phyloP scores from a whole-genome alignment of 2,329 filamentous ascomycete species.

The Fusarium camptoceras region DNA sequence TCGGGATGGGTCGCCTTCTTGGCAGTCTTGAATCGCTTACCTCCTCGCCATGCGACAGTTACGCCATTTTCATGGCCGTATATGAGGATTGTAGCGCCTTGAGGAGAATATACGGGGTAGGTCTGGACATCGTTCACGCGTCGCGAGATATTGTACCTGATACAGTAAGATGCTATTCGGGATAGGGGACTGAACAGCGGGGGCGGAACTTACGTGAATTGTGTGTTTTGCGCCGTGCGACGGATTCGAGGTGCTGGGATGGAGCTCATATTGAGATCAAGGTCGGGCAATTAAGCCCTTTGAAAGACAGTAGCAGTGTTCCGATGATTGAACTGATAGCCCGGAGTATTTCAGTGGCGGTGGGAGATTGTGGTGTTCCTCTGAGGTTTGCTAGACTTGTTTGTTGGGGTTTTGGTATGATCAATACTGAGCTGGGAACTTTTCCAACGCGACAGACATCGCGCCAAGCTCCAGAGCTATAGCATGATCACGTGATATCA shows the following conservation, averaged over 20 bases:
- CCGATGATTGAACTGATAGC: not conserved
- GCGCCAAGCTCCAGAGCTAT: constrained; percentile 34
- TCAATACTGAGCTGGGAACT: constrained; percentile 36
- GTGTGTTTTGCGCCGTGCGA: constrained; percentile 61
- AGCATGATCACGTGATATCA: constrained; percentile 33
- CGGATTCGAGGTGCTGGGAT: constrained; percentile 56
- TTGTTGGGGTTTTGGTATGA: constrained; percentile 17
- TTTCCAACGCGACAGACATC: constrained; percentile 46
- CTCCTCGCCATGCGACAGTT: constrained; percentile 72
- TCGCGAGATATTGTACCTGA: constrained; percentile 69
- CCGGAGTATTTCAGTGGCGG: not conserved
- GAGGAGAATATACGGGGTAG: constrained; percentile 71
- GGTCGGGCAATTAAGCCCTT: constrained; percentile 42
- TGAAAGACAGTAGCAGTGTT: not conserved
- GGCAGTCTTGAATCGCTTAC: constrained; percentile 66
- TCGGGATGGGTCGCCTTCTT: constrained; percentile 53
- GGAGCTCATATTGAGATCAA: constrained; percentile 50
- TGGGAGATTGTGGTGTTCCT: not conserved
- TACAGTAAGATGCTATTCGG: constrained; percentile 4
- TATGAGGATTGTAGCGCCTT: constrained; percentile 72
- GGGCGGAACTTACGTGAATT: constrained; percentile 57
- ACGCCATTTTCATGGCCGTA: constrained; percentile 74
- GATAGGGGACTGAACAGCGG: not conserved
- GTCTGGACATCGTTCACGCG: constrained; percentile 70
- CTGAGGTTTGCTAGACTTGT: constrained; percentile 5